A percentile compares a stretch with the other conserved stretches of the same genome.
These are phyloP conservation scores for Didymella pomorum DNA, from an alignment of 2,329 filamentous ascomycete species.

Conservation along the genomic window DNA sequence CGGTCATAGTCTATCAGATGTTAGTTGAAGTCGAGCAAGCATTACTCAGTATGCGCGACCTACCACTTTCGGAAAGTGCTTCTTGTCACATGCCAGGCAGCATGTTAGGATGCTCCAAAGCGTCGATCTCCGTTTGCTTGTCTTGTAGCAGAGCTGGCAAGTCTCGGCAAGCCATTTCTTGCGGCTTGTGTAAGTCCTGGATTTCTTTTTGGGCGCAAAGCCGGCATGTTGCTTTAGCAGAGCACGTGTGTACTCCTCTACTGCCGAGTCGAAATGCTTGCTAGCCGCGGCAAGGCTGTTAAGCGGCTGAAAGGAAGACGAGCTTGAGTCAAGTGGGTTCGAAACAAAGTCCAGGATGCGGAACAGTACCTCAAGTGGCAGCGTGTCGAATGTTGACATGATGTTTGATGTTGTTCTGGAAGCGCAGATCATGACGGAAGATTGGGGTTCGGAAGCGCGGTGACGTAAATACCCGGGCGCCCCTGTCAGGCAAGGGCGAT, in stretches of 20 bases:
- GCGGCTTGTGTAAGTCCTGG: constrained; percentile 29
- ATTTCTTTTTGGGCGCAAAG: constrained; percentile 26
- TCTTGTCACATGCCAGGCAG: constrained; percentile 39
- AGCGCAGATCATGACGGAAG: constrained; percentile 2
- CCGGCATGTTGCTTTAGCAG: constrained; percentile 36
- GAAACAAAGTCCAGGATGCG: constrained; percentile 35
- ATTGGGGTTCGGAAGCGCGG: neutral
- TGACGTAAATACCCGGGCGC: constrained; percentile 1
- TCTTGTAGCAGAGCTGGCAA: constrained; percentile 42
- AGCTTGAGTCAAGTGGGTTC: constrained; percentile 13
- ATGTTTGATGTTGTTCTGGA: constrained; percentile 2
- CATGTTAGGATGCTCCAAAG: constrained; percentile 35
- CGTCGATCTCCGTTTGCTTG: constrained; percentile 35
- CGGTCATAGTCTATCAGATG: constrained; percentile 40
- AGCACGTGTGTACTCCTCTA: constrained; percentile 43
- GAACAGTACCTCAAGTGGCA: constrained; percentile 43
- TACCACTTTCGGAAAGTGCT: constrained; percentile 42
- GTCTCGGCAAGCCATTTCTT: constrained; percentile 36
- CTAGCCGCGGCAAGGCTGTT: constrained; percentile 36
- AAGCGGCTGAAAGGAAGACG: constrained; percentile 26
- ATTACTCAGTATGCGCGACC: neutral
- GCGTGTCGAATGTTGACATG: constrained; percentile 30
- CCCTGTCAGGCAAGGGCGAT: neutral
- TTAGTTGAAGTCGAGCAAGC: neutral
- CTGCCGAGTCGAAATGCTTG: constrained; percentile 32